Evolutionary conservation across 2,329 filamentous ascomycete species (phyloP).

Genomic region (Colletotrichum paranaense): DNA sequence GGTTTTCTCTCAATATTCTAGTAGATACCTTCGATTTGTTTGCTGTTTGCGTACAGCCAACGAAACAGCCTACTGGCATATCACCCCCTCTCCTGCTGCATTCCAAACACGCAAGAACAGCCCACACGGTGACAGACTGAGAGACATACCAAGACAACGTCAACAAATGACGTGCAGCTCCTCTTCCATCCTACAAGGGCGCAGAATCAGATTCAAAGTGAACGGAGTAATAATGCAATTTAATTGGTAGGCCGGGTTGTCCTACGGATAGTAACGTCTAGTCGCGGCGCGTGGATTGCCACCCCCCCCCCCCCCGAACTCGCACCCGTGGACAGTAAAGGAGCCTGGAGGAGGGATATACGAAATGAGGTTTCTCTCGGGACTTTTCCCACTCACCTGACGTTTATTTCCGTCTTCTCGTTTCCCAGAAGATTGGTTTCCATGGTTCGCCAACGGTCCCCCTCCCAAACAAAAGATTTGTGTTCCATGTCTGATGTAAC

Average conservation of each 20-base stretch:
- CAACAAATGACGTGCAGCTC: background rate
- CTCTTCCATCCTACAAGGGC: background rate
- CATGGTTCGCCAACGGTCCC: background rate
- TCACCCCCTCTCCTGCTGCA: background rate
- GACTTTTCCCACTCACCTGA: background rate
- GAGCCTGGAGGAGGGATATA: background rate
- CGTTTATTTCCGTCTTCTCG: background rate
- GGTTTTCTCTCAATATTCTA: background rate
- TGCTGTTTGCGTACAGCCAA: background rate
- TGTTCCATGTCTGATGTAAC: slow-evolving; percentile 12
- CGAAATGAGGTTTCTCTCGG: background rate
- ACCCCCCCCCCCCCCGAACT: background rate
- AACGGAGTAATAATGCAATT: background rate
- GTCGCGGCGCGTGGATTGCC: background rate
- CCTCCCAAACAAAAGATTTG: background rate
- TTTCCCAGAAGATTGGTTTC: background rate
- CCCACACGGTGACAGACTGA: background rate
- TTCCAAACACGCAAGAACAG: background rate
- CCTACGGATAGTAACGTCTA: background rate
- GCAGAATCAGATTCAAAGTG: background rate
- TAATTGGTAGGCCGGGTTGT: background rate
- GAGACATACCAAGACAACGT: background rate
- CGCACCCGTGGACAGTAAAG: background rate
- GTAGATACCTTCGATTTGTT: background rate
- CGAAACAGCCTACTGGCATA: background rate